Evolutionary conservation across 345 rosid species (phyloP).

Genomic region (Brassica incana): DNA sequence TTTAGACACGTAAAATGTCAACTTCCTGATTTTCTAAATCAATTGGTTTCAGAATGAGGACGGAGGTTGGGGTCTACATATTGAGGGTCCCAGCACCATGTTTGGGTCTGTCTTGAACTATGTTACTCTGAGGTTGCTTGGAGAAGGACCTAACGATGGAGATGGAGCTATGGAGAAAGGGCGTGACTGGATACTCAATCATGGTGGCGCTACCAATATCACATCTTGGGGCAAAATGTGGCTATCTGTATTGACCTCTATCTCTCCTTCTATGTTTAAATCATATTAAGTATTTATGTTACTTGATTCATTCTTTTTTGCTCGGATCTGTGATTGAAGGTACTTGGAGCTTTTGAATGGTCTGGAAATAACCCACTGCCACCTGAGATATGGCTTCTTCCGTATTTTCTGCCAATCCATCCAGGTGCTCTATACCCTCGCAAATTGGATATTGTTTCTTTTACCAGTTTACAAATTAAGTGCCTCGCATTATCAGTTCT

Average conservation of each 20-base stretch:
- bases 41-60: slow-evolving; percentile 71
- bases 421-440: slow-evolving; percentile 57
- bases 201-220: slow-evolving; percentile 87
- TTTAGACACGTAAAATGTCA: background rate
- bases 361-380: slow-evolving; percentile 96
- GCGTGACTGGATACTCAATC: slow-evolving; percentile 78
- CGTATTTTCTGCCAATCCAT: slow-evolving; percentile 78
- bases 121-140: slow-evolving; percentile 88
- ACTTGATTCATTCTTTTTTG: slow-evolving; percentile 18
- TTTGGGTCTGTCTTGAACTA: slow-evolving; percentile 88
- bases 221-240: slow-evolving; percentile 99
- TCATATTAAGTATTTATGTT: slow-evolving; percentile 12
- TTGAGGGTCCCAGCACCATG: slow-evolving; percentile 98
- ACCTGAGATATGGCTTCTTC: slow-evolving; percentile 98
- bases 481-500: background rate
- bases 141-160: slow-evolving; percentile 90
- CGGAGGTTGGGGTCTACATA: slow-evolving; percentile 99
- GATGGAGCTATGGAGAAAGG: slow-evolving; percentile 81
- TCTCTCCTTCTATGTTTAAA: slow-evolving; percentile 4
- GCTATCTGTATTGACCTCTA: slow-evolving; percentile 75
- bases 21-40: background rate
- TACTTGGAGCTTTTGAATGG: slow-evolving; percentile 95
- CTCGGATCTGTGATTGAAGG: slow-evolving; percentile 45
- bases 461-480: background rate
- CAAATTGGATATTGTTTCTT: background rate